Evolutionary conservation across 257 asterid genomes (phyloP), one percentile per base, ranked within the genome.

Genomic region (Phtheirospermum japonicum): DNA sequence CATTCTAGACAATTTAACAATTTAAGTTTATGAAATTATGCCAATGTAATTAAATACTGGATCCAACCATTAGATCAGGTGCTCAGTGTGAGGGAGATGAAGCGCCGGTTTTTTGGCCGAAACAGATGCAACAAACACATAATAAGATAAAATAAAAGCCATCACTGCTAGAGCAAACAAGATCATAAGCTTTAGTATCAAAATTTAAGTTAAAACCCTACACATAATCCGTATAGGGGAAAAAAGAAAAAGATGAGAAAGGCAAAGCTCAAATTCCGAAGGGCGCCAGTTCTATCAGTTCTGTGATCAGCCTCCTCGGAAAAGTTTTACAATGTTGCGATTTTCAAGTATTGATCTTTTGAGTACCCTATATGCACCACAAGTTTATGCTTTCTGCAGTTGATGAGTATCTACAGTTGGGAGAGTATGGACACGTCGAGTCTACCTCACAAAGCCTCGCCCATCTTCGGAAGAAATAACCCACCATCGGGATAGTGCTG

Each of bases 121-220:
- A 7, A 36, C 10, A 36, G 40, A 6, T 36, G 40, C 13, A 40
- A 40, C 48, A 62, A 33, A 48, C 26, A 32, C 33, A 40, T 23
- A 30, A 48, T 50, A 49, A 36, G 13, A 34, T 18, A 5, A 48
- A 48, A 48, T n/a, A 34, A 34, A 63, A 43, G 34, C 60, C 36
- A 19, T 51, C 5, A 51, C 19, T 6, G 6, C 36, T 32, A 52
- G 36, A 49, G 8, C 68, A 64, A 36, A 49, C 64, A 43, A 56
- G 48, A 55, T 56, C 18, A 31, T 6, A 56, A 65, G 53, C 28
- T 48, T 48, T 17, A 48, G 28, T 2, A 17, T 20, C 54, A 48
- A 48, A 48, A 48, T 48, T 48, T 13, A 48, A 48, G 54, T 48
- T 48, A 18, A 14, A 18, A 6, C 54, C 26, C 54, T 4, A 48